Conservation (phyloP, 2,329 filamentous ascomycete species). For the Monosporascus cannonballus region DNA sequence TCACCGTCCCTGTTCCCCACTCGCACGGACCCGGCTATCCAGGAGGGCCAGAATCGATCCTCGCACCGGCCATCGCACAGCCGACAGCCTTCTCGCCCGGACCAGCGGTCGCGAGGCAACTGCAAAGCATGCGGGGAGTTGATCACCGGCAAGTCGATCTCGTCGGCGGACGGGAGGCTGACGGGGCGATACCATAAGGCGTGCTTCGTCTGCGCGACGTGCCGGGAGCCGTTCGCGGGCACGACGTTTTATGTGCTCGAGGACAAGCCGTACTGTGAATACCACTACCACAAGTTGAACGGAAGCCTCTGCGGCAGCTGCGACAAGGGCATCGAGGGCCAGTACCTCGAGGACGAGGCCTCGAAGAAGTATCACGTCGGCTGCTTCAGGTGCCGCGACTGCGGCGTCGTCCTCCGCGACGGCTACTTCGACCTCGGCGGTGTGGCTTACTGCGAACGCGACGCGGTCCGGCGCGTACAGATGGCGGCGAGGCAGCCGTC, state of each 20-base stretch:
- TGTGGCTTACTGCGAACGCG: conserved; percentile 76
- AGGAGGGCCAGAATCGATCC: conserved; percentile 17
- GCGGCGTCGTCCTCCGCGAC: conserved; percentile 64
- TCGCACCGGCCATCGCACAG: conserved; percentile 28
- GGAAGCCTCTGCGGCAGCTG: conserved; percentile 78
- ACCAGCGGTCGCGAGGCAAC: conserved; percentile 54
- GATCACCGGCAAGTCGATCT: conserved; percentile 88
- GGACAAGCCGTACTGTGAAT: conserved; percentile 83
- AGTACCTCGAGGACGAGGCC: conserved; percentile 79
- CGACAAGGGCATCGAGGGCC: conserved; percentile 81
- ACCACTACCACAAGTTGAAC: conserved; percentile 89
- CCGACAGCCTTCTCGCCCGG: conserved; percentile 30
- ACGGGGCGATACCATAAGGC: conserved; percentile 92
- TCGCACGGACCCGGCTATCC: conserved; percentile 14
- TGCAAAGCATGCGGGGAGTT: conserved; percentile 76
- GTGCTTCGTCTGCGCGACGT: conserved; percentile 89
- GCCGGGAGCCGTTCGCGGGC: conserved; percentile 73
- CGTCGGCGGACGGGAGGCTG: conserved; percentile 84
- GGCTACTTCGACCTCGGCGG: conserved; percentile 90
- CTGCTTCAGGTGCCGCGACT: conserved; percentile 82
- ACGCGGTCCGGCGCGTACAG: conserved; percentile 60
- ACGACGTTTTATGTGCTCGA: conserved; percentile 88
- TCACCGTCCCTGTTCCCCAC: background rate
- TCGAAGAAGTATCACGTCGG: conserved; percentile 76
- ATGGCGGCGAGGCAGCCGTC: conserved; percentile 11